phyloP scores from a whole-genome alignment of 2,329 filamentous ascomycete genomes.

The Didymella exigua region DNA sequence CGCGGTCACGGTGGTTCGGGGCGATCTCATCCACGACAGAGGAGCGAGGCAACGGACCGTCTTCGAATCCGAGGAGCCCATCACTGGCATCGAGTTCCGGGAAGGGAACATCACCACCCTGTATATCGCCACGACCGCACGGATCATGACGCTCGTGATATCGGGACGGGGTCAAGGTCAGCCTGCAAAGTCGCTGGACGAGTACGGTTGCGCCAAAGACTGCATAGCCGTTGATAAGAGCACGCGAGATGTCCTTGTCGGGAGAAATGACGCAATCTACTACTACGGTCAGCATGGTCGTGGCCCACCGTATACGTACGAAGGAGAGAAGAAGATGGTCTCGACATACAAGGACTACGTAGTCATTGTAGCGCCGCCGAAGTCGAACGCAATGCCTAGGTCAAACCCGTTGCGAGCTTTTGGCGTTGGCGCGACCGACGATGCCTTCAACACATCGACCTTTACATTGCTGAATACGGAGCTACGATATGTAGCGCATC shows the following conservation, averaged over 20 bases:
- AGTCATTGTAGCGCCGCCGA: slow-evolving; percentile 81
- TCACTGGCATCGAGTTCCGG: slow-evolving; percentile 86
- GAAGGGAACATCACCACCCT: slow-evolving; percentile 71
- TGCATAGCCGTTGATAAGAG: slow-evolving; percentile 88
- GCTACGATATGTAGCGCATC: slow-evolving; percentile 86
- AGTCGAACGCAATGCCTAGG: slow-evolving; percentile 57
- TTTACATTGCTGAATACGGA: slow-evolving; percentile 94
- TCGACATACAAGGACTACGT: slow-evolving; percentile 84
- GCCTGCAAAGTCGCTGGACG: slow-evolving; percentile 85
- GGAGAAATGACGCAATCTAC: slow-evolving; percentile 92
- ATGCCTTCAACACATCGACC: slow-evolving; percentile 82
- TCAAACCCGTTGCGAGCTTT: slow-evolving; percentile 73
- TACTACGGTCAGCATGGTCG: slow-evolving; percentile 86
- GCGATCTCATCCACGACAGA: slow-evolving; percentile 92
- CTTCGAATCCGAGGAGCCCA: slow-evolving; percentile 94
- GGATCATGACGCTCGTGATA: slow-evolving; percentile 84
- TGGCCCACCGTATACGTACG: slow-evolving; percentile 87
- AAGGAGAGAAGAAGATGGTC: slow-evolving; percentile 84
- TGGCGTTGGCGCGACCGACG: slow-evolving; percentile 72
- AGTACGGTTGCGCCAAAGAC: slow-evolving; percentile 86
- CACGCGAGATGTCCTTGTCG: slow-evolving; percentile 87
- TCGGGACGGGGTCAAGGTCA: slow-evolving; percentile 88
- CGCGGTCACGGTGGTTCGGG: slow-evolving; percentile 88
- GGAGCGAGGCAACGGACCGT: slow-evolving; percentile 93
- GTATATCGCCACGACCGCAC: slow-evolving; percentile 88